These are phyloP conservation scores for Garcia nutans DNA, from an alignment of 345 rosid genomes.

Conservation along the genomic window DNA sequence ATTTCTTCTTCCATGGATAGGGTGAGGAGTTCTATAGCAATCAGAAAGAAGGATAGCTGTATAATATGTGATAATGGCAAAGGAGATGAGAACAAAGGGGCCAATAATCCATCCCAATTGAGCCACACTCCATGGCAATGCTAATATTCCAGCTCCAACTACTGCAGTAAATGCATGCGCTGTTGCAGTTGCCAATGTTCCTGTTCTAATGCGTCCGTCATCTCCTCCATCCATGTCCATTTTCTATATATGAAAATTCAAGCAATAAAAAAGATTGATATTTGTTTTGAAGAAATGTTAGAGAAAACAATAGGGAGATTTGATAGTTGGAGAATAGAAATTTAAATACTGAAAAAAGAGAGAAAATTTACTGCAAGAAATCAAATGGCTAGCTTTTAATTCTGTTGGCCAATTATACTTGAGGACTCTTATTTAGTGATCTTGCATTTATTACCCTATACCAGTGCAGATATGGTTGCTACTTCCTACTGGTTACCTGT, in stretches of 20 bases:
- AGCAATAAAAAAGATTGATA: background rate
- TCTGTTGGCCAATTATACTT: too few species aligned
- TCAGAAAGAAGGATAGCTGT: conserved; percentile 14
- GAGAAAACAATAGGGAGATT: too few species aligned
- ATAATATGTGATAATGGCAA: conserved; percentile 13
- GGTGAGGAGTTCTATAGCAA: conserved; percentile 24
- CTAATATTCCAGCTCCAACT: conserved; percentile 28
- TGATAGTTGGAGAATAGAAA: too few species aligned
- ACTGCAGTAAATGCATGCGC: conserved; percentile 29
- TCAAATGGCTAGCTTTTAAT: too few species aligned
- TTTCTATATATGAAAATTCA: background rate
- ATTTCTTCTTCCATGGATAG: conserved; percentile 12
- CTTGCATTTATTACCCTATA: too few species aligned
- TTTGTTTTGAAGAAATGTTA: too few species aligned
- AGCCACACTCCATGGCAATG: conserved; percentile 32
- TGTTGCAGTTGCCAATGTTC: conserved; percentile 24
- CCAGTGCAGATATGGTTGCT: too few species aligned
- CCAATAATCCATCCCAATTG: conserved; percentile 28
- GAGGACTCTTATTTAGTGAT: too few species aligned
- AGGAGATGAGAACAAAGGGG: background rate
- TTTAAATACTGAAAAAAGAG: too few species aligned
- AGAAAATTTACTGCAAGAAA: too few species aligned
- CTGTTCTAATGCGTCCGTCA: conserved; percentile 14
- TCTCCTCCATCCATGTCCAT: background rate
- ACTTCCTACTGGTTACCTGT: too few species aligned